These are phyloP conservation scores for Cladosporium oxysporum DNA, from an alignment of 2,329 filamentous ascomycete genomes.

Conservation along the genomic window DNA sequence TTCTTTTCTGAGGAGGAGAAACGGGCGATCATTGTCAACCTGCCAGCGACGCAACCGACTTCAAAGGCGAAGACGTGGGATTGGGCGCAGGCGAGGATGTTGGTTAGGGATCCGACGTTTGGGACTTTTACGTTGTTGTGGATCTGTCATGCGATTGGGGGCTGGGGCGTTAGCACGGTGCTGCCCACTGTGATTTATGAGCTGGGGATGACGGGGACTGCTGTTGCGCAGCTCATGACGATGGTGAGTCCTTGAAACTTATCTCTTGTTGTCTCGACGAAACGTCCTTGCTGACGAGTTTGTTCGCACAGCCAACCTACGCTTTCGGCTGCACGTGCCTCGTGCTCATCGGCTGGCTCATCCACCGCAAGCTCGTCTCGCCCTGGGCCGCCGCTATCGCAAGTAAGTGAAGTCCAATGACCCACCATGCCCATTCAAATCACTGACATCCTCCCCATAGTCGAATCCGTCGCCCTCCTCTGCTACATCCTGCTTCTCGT, in stretches of 20 bases:
- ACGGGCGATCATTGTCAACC: constrained; percentile 22
- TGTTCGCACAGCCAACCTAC: constrained; percentile 24
- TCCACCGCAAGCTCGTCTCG: constrained; percentile 22
- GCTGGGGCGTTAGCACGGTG: constrained; percentile 43
- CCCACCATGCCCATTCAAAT: not conserved
- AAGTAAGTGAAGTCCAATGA: not conserved
- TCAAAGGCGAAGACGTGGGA: constrained; percentile 28
- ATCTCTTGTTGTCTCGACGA: not conserved
- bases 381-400: constrained; percentile 28
- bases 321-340: constrained; percentile 27
- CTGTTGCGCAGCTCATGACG: constrained; percentile 47
- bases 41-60: constrained; percentile 27
- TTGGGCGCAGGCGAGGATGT: constrained; percentile 22
- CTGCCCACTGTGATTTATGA: constrained; percentile 45
- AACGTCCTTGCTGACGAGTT: not conserved
- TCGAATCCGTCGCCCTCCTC: constrained; percentile 40
- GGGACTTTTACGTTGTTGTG: constrained; percentile 29
- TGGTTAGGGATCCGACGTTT: constrained; percentile 27
- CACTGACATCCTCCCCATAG: constrained; percentile 2
- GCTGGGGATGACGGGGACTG: constrained; percentile 45
- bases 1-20: constrained; percentile 54
- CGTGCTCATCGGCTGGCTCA: constrained; percentile 26
- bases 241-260: constrained; percentile 20
- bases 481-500: constrained; percentile 46
- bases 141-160: constrained; percentile 32